These are phyloP conservation scores for Aspergillus melleus DNA, from an alignment of 2,329 filamentous ascomycete genomes.

Conservation along the genomic window DNA sequence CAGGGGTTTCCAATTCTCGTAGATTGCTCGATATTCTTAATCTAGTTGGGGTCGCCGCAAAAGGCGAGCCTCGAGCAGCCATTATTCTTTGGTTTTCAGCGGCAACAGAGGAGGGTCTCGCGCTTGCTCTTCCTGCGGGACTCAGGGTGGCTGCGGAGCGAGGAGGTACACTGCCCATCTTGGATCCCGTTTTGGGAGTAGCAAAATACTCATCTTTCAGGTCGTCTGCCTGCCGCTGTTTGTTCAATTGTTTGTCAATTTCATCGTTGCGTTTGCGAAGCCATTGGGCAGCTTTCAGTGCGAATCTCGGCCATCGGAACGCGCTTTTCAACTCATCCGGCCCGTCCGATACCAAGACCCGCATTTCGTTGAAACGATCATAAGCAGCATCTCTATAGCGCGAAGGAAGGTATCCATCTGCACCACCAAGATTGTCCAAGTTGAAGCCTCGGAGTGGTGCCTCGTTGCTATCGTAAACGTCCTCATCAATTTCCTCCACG, in stretches of 20 bases:
- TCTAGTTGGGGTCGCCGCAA: not conserved
- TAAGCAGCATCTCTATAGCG: slow-evolving; percentile 35
- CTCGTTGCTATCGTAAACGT: slow-evolving; percentile 8
- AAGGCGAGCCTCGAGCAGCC: not conserved
- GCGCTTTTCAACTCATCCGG: slow-evolving; percentile 40
- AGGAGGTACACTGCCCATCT: slow-evolving; percentile 21
- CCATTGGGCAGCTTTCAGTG: slow-evolving; percentile 49
- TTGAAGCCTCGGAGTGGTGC: slow-evolving; percentile 28
- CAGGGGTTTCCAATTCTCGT: not conserved
- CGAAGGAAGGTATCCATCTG: slow-evolving; percentile 39
- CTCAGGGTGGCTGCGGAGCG: slow-evolving; percentile 1
- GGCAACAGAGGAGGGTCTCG: not conserved
- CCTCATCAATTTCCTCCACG: slow-evolving; percentile 18
- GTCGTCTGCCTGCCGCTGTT: slow-evolving; percentile 44
- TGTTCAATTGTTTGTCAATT: slow-evolving; percentile 44
- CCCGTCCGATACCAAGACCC: slow-evolving; percentile 34
- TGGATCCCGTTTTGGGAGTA: slow-evolving; percentile 8
- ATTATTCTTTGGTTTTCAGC: not conserved
- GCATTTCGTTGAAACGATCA: slow-evolving; percentile 42
- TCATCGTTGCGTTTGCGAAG: slow-evolving; percentile 46
- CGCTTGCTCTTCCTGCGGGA: not conserved
- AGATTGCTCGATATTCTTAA: not conserved
- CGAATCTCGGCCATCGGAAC: slow-evolving; percentile 54
- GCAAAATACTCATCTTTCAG: slow-evolving; percentile 27
- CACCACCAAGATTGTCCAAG: slow-evolving; percentile 37